These are phyloP conservation scores for Annulohypoxylon moriforme DNA, from an alignment of 495 filamentous ascomycete species.

Conservation along the genomic window DNA sequence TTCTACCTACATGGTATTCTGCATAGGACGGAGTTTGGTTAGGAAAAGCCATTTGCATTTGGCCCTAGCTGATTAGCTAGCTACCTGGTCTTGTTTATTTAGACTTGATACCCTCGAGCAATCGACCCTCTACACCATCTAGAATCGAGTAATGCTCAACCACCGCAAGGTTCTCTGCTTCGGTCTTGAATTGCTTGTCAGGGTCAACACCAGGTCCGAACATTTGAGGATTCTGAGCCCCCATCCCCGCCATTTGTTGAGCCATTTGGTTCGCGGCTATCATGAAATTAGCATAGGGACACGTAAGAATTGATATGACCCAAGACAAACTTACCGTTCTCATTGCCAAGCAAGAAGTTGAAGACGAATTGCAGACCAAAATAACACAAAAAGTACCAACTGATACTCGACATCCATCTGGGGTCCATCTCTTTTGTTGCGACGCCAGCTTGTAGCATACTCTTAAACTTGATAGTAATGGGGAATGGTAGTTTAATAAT, in stretches of 20 bases:
- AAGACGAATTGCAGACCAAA: constrained; percentile 98
- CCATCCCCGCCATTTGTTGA: constrained; percentile 90
- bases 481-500: constrained; percentile 99
- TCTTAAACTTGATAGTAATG: constrained; percentile 97
- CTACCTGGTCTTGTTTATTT: constrained; percentile 31
- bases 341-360: constrained; percentile 93
- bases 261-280: constrained; percentile 93
- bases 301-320: neutral
- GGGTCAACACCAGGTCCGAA: constrained; percentile 96
- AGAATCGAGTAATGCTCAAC: constrained; percentile 91
- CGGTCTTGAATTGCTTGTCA: constrained; percentile 88
- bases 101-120: constrained; percentile 68
- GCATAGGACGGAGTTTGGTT: constrained; percentile 22
- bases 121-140: constrained; percentile 84
- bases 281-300: constrained; percentile 24
- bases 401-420: constrained; percentile 96
- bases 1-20: constrained; percentile 20
- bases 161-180: constrained; percentile 96
- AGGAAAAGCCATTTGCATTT: constrained; percentile 29
- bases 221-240: constrained; percentile 72
- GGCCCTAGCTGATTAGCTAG: constrained; percentile 36
- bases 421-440: constrained; percentile 96
- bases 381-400: constrained; percentile 97
- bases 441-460: constrained; percentile 97
- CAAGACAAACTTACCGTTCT: constrained; percentile 76